Base-by-base conservation (phyloP, 164 flowering plant genomes). In the Amborella trichopoda region DNA sequence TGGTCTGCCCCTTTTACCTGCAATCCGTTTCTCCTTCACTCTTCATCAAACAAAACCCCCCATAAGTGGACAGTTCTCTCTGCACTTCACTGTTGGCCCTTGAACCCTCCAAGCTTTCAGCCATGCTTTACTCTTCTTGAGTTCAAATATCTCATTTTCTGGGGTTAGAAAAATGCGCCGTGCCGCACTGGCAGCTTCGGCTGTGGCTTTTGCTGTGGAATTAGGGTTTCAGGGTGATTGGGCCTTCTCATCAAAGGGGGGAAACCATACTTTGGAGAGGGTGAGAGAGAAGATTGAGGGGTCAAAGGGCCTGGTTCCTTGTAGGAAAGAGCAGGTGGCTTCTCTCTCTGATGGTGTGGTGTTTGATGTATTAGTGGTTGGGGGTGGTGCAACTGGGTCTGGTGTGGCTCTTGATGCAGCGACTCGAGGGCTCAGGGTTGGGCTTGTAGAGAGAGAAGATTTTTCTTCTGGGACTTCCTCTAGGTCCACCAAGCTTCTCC, bases 401-500 rank as follows among this genome's bases (percentile, higher is more conserved):
- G 64, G 64, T 27, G 59, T 54, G 3, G 64, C 64, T 2, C 49
- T 60, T 23, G 64, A 60, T 49, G 64, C 64, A 10, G 64, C 50
- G 2, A 60, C 30, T 28, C 49, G 64, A 2, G 58, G 64, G 16
- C 51, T 60, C 8, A 48, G 23, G 26, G 58, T 53, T 16, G 64
- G 55, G 24, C 54, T 60, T 11, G 59, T 60, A 20, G 64, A 60
- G 50, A 60, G 59, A 25, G 64, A 60, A 4, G 64, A 60, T 48
- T 60, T 60, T 40, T 48, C 59, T 2, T 54, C 64, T 4, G 64
- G 64, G 22, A 30, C 59, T 26, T 60, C 64, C 2, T 60, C 59
- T 6, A 46, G 61, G 25, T 62, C 66, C 4, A 62, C 66, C 33
- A 62, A 62, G 66, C 53, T 62, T 12, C 55, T 62, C 36, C 66